Base-by-base conservation (phyloP, 2,329 filamentous ascomycete genomes). In the Epichloe gansuensis region DNA sequence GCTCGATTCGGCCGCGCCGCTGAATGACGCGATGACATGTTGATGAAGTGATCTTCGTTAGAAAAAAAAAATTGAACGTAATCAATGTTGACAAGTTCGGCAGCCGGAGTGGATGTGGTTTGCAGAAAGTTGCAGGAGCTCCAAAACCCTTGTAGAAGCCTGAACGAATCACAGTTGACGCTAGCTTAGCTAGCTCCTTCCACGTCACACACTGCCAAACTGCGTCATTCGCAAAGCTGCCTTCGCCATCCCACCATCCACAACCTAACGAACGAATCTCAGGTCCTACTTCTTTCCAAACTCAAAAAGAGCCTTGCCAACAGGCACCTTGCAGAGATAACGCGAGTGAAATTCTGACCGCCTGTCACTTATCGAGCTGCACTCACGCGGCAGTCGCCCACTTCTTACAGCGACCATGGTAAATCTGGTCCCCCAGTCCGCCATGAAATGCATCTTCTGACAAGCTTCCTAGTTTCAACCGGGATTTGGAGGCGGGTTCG, bases 1-100 rank as follows among this genome's bases (percentile, higher is more conserved):
- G 81, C 85, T 57, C 89, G 84, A 71, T 91, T 95, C 9, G 88
- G 88, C 39, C 88, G 85, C 50, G 85, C 85, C 31, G 59, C 58
- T 34, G 59, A 58, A 43, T 55, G 53, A 47, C 59, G 55, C 35
- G 59, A 61, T 27, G 58, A 52, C 58, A 61, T 60, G 50, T 34
- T 9, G 21, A 35, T 13, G 21, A n/a, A n/a, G 15, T n/a, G 4
- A 25, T 9, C 17, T 4, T 7, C n/a, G 36, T 13, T 25, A 13
- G 45, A 25, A 21, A 21, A 21, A 7, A 8, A 31, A 31, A 31
- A 4, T 0, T 31, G 3, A 31, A 31, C 31, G 31, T 11, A 0
- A 11, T 11, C 1, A 31, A 31, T 1, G 9, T 31, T 31, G 31
- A 31, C 31, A 11, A 11, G 9, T 31, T 46, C 9, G 31, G n/a